Percentiles rank a stretch among this genome's conserved stretches.
Evolutionary conservation across 2,329 filamentous ascomycete genomes (phyloP).

Genomic region (Paecilomyces niveus): DNA sequence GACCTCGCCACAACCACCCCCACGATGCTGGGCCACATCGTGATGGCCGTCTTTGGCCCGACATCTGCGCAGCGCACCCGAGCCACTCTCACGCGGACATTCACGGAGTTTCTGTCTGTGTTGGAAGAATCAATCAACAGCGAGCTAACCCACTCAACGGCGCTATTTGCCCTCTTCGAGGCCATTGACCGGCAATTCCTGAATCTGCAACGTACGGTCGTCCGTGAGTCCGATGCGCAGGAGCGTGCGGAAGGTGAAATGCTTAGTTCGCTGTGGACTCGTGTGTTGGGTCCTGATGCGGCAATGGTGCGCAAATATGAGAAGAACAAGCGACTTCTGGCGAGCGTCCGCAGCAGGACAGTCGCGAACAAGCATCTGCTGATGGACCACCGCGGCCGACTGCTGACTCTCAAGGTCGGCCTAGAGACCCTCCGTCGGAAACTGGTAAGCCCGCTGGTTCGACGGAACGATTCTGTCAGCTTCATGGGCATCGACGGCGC

Average conservation of each 20-base stretch:
- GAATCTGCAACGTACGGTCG: conserved; percentile 76
- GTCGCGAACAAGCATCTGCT: conserved; percentile 81
- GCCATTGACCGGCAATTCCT: conserved; percentile 84
- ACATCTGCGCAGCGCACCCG: conserved; percentile 75
- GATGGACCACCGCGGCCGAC: conserved; percentile 75
- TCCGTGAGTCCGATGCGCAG: conserved; percentile 74
- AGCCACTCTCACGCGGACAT: conserved; percentile 74
- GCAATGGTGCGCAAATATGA: conserved; percentile 80
- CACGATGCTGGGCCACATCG: conserved; percentile 61
- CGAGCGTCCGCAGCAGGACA: conserved; percentile 72
- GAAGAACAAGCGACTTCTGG: conserved; percentile 74
- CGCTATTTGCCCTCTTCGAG: conserved; percentile 84
- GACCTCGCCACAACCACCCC: conserved; percentile 39
- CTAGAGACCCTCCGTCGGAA: conserved; percentile 78
- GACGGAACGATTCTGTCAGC: conserved; percentile 51
- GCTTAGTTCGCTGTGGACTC: conserved; percentile 77
- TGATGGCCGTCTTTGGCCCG: conserved; percentile 69
- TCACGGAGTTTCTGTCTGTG: conserved; percentile 76
- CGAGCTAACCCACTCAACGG: conserved; percentile 72
- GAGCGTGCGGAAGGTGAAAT: conserved; percentile 75
- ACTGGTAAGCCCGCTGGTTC: conserved; percentile 75
- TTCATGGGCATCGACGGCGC: conserved; percentile 23
- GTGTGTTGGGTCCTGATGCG: conserved; percentile 70
- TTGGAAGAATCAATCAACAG: conserved; percentile 83
- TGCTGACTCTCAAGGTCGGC: conserved; percentile 77